Conservation (phyloP, 2,329 filamentous ascomycete species). For the Aspergillus nomiae region DNA sequence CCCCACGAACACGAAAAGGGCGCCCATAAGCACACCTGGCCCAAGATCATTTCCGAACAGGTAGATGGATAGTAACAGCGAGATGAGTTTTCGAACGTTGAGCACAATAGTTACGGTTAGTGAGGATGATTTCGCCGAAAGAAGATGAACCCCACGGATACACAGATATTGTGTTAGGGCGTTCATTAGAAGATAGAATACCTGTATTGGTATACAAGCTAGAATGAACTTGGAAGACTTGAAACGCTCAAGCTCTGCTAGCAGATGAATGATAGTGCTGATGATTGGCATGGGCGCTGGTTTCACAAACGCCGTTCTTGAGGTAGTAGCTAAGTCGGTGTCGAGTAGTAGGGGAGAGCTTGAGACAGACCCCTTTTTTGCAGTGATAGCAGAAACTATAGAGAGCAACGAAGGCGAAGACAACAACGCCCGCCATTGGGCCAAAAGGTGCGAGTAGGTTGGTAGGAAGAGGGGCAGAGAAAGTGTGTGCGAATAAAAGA, state of each 20-base stretch:
- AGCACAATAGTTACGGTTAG: conserved; percentile 95
- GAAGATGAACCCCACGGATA: conserved; percentile 92
- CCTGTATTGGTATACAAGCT: conserved; percentile 35
- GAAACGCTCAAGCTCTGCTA: conserved; percentile 1
- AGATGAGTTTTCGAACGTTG: conserved; percentile 92
- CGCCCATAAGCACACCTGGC: conserved; percentile 75
- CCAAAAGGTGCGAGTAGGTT: conserved; percentile 35
- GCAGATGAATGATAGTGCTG: background rate
- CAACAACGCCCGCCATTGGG: conserved; percentile 39
- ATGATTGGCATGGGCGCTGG: conserved; percentile 2
- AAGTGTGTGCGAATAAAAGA: conserved; percentile 80
- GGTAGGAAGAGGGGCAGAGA: conserved; percentile 49
- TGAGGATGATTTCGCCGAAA: conserved; percentile 84
- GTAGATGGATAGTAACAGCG: conserved; percentile 87
- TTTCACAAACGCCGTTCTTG: background rate
- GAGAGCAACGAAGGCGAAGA: conserved; percentile 36
- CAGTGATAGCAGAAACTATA: conserved; percentile 12
- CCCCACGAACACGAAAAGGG: conserved; percentile 82
- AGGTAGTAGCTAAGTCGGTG: background rate
- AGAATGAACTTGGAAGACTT: conserved; percentile 24
- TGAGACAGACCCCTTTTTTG: background rate
- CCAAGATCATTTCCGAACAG: conserved; percentile 86
- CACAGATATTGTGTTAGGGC: conserved; percentile 91
- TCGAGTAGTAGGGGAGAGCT: background rate
- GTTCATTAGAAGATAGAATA: conserved; percentile 46